These are phyloP conservation scores for Sclerotinia nivalis DNA, from an alignment of 2,329 filamentous ascomycete genomes.

Conservation along the genomic window DNA sequence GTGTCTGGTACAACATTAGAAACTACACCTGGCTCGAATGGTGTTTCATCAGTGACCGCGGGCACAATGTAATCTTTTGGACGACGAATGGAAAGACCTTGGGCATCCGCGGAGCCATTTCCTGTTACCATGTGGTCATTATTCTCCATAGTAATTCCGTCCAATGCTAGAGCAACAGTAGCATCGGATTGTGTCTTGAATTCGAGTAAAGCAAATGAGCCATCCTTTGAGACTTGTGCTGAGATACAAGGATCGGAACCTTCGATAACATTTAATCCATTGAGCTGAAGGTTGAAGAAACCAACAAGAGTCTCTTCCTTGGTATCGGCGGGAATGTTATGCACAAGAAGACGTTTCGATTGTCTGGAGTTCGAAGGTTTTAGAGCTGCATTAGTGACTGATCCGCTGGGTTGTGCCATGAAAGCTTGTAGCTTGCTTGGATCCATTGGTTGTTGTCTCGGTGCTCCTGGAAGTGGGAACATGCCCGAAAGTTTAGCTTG, in stretches of 20 bases:
- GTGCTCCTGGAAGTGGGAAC: slow-evolving; percentile 96
- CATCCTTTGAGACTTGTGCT: slow-evolving; percentile 78
- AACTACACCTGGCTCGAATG: slow-evolving; percentile 74
- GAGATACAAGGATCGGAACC: slow-evolving; percentile 81
- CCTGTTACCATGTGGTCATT: slow-evolving; percentile 53
- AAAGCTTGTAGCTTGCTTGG: slow-evolving; percentile 91
- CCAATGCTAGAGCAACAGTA: slow-evolving; percentile 85
- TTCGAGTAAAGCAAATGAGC: slow-evolving; percentile 81
- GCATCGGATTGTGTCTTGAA: slow-evolving; percentile 87
- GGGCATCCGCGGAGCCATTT: slow-evolving; percentile 52
- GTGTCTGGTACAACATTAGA: slow-evolving; percentile 85
- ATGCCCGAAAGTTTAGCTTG: slow-evolving; percentile 98
- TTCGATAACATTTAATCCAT: slow-evolving; percentile 90
- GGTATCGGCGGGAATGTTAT: slow-evolving; percentile 73
- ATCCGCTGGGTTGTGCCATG: slow-evolving; percentile 81
- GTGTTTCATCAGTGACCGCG: slow-evolving; percentile 69
- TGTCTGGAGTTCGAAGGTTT: slow-evolving; percentile 93
- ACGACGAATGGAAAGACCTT: slow-evolving; percentile 73
- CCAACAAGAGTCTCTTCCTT: slow-evolving; percentile 74
- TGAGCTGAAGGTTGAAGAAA: slow-evolving; percentile 96
- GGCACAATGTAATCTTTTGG: slow-evolving; percentile 98
- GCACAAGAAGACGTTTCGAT: slow-evolving; percentile 85
- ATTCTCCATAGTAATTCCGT: slow-evolving; percentile 85
- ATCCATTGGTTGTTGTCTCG: slow-evolving; percentile 93
- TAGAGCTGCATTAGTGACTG: slow-evolving; percentile 69